Evolutionary conservation across 371 early-diverging fungal genomes (phyloP).

Genomic region (Dinochytrium kinnereticum): DNA sequence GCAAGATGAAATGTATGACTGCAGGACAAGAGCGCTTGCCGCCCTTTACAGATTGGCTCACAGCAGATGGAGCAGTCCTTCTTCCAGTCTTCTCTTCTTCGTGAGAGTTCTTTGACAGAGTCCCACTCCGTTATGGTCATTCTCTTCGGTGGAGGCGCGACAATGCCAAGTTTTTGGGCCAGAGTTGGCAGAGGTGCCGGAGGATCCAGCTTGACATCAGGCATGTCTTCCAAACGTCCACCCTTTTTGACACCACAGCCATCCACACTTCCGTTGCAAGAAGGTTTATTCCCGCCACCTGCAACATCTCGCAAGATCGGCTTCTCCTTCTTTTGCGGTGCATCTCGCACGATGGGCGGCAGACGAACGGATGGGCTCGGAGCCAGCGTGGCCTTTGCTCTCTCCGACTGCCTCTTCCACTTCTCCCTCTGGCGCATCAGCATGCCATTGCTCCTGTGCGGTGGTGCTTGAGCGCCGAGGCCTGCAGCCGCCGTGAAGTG

Average conservation of each 20-base stretch:
- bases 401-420: background rate
- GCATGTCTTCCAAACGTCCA: background rate
- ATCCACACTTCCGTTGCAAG: too few species aligned
- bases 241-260: too few species aligned
- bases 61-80: conserved; percentile 17
- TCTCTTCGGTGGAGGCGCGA: background rate
- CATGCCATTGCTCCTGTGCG: background rate
- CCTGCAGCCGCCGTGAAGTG: background rate
- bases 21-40: conserved; percentile 5
- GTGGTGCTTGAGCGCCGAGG: background rate
- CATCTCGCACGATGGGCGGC: background rate
- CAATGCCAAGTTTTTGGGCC: conserved; percentile 10
- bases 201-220: background rate
- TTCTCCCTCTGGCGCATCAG: conserved; percentile 5
- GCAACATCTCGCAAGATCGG: too few species aligned
- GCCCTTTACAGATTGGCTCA: background rate
- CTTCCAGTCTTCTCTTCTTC: conserved; percentile 1
- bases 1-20: conserved; percentile 4
- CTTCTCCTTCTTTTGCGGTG: background rate
- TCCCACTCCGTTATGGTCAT: background rate
- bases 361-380: background rate
- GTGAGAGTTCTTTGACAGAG: background rate
- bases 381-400: background rate
- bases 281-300: too few species aligned
- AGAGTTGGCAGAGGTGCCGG: conserved; percentile 4